A percentile compares a stretch with the other conserved stretches of the same genome.
These are phyloP conservation scores for Houttuynia cordata DNA, from an alignment of 164 flowering plant species.

Conservation along the genomic window DNA sequence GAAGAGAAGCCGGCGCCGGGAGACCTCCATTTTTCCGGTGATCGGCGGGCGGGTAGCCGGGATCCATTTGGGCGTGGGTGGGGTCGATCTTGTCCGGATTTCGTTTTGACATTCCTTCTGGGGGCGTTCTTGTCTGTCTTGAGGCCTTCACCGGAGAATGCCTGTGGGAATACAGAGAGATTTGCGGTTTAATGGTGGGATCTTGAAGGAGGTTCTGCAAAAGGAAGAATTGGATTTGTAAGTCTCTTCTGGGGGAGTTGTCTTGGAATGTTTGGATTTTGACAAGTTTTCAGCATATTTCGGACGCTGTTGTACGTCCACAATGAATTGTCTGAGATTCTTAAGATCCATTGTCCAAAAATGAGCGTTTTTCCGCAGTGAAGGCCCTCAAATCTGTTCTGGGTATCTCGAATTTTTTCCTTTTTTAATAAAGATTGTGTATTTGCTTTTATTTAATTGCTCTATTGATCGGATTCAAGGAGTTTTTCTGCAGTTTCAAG, in stretches of 20 bases:
- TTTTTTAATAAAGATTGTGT: too few species aligned
- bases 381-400: too few species aligned
- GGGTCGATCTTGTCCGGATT: neutral
- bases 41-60: too few species aligned
- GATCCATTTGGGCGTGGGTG: neutral
- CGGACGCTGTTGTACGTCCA: too few species aligned
- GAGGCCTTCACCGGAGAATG: neutral
- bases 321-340: too few species aligned
- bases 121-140: neutral
- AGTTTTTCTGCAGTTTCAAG: slow-evolving; percentile 3
- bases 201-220: neutral
- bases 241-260: slow-evolving; percentile 1
- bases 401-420: too few species aligned
- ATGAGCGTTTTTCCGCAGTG: too few species aligned
- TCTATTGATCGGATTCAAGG: slow-evolving; percentile 8
- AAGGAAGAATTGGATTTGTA: neutral
- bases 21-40: too few species aligned
- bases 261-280: neutral
- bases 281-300: neutral
- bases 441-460: neutral
- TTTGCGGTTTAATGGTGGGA: too few species aligned
- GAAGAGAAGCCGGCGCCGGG: too few species aligned
- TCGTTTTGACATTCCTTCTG: neutral
- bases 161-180: too few species aligned
- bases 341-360: too few species aligned